Percentiles rank a stretch among this genome's conserved stretches.
These are phyloP conservation scores for Leccinum variabile DNA, from an alignment of 1,284 basidiomycete species.

Conservation along the genomic window DNA sequence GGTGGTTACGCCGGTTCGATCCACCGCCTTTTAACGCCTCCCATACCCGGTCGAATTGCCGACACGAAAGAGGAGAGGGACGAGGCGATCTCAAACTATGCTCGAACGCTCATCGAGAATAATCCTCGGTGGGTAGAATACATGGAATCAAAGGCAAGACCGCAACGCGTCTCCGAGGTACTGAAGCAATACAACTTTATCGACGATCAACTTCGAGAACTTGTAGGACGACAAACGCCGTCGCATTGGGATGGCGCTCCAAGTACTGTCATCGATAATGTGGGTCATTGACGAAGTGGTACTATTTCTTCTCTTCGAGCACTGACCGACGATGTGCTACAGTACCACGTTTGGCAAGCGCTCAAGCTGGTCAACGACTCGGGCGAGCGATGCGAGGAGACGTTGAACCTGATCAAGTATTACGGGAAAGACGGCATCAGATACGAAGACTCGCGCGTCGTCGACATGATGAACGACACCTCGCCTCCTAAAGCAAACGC, in stretches of 20 bases:
- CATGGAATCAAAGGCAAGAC: conserved; percentile 42
- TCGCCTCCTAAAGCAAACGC: conserved; percentile 43
- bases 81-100: conserved; percentile 39
- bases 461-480: conserved; percentile 50
- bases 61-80: conserved; percentile 40
- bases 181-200: conserved; percentile 50
- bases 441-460: conserved; percentile 48
- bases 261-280: conserved; percentile 37
- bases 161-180: conserved; percentile 43
- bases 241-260: conserved; percentile 38
- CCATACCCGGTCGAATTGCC: conserved; percentile 29
- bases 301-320: neutral
- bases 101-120: conserved; percentile 41
- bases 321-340: conserved; percentile 5
- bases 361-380: conserved; percentile 48
- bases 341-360: conserved; percentile 58
- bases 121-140: conserved; percentile 43
- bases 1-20: neutral
- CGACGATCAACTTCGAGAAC: conserved; percentile 43
- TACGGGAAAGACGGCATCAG: conserved; percentile 59
- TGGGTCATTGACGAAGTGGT: conserved; percentile 20
- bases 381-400: conserved; percentile 51
- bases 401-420: conserved; percentile 46
- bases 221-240: conserved; percentile 42
- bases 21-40: conserved; percentile 22